Percentiles rank a stretch among this genome's conserved stretches.
Conservation (phyloP, 2,329 filamentous ascomycete genomes). For the Pseudocercospora vitis region DNA sequence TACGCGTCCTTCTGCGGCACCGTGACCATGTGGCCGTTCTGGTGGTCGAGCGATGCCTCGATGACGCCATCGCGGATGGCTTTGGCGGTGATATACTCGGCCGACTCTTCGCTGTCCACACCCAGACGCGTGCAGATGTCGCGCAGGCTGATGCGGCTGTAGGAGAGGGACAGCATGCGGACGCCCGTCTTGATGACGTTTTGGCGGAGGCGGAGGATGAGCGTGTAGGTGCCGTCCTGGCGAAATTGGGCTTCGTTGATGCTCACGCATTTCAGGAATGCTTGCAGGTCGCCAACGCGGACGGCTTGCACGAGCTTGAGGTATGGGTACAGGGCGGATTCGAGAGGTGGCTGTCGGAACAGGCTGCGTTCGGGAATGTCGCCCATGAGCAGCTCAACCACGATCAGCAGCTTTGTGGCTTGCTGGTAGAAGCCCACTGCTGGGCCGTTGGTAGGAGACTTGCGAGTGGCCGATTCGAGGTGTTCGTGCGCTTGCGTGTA, state of each 20-base stretch:
- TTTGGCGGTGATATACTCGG: conserved; percentile 98
- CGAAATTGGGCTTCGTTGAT: conserved; percentile 82
- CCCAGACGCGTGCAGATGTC: conserved; percentile 96
- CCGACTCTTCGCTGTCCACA: conserved; percentile 91
- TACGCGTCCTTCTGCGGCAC: conserved; percentile 96
- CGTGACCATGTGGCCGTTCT: conserved; percentile 97
- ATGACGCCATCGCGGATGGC: conserved; percentile 97
- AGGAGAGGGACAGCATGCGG: conserved; percentile 97
- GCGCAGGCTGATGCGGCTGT: conserved; percentile 92
- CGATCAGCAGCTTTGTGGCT: conserved; percentile 91
- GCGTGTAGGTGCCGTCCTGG: conserved; percentile 89
- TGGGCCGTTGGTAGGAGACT: conserved; percentile 85
- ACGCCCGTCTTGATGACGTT: conserved; percentile 99
- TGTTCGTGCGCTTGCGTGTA: conserved; percentile 98
- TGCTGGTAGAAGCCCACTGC: conserved; percentile 94
- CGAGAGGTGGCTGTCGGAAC: conserved; percentile 85
- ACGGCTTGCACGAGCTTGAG: conserved; percentile 92
- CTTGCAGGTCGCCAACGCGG: conserved; percentile 91
- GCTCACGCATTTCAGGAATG: conserved; percentile 84
- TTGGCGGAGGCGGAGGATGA: conserved; percentile 90
- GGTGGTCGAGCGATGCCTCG: conserved; percentile 89
- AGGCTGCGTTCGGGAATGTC: conserved; percentile 94
- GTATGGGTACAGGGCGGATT: conserved; percentile 87
- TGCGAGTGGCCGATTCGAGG: conserved; percentile 87
- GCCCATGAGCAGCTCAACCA: conserved; percentile 96